Conservation (phyloP, 2,329 filamentous ascomycete genomes). For the Aspergillus sp. region DNA sequence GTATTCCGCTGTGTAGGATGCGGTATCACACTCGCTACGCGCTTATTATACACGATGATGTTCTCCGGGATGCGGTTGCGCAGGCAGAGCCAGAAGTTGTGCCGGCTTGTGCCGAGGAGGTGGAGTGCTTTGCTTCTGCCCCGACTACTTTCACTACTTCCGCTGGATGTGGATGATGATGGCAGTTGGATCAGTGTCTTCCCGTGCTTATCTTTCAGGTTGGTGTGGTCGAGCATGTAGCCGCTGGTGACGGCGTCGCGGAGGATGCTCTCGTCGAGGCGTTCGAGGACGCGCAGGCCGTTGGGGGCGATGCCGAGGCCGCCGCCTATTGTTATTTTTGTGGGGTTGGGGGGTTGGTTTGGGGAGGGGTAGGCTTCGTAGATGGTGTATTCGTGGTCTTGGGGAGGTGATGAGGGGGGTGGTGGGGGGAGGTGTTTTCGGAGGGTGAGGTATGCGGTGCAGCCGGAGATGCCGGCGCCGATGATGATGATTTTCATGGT, state of each 20-base stretch:
- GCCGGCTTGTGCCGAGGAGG: constrained; percentile 41
- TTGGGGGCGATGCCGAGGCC: constrained; percentile 44
- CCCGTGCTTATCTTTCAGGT: constrained; percentile 40
- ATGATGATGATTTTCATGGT: constrained; percentile 48
- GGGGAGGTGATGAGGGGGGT: neutral
- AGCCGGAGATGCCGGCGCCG: constrained; percentile 47
- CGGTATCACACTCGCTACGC: constrained; percentile 32
- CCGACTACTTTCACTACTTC: neutral
- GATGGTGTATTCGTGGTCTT: constrained; percentile 37
- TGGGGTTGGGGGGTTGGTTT: constrained; percentile 38
- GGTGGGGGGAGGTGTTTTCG: constrained; percentile 41
- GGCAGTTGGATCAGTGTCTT: constrained; percentile 32
- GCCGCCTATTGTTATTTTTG: constrained; percentile 34
- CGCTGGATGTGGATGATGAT: neutral
- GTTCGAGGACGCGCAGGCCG: constrained; percentile 42
- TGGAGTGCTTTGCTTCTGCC: constrained; percentile 7
- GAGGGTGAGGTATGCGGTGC: constrained; percentile 42
- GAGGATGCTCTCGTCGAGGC: constrained; percentile 39
- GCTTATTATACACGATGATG: constrained; percentile 35
- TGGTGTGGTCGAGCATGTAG: constrained; percentile 36
- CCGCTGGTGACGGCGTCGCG: constrained; percentile 36
- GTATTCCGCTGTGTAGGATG: constrained; percentile 27
- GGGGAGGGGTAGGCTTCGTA: constrained; percentile 45
- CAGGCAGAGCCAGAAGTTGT: constrained; percentile 43
- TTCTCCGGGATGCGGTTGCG: constrained; percentile 38